A percentile compares a stretch with the other conserved stretches of the same genome.
Evolutionary conservation across 192 early-diverging fungal species (phyloP).

Genomic region (Rhizophagus clarus): DNA sequence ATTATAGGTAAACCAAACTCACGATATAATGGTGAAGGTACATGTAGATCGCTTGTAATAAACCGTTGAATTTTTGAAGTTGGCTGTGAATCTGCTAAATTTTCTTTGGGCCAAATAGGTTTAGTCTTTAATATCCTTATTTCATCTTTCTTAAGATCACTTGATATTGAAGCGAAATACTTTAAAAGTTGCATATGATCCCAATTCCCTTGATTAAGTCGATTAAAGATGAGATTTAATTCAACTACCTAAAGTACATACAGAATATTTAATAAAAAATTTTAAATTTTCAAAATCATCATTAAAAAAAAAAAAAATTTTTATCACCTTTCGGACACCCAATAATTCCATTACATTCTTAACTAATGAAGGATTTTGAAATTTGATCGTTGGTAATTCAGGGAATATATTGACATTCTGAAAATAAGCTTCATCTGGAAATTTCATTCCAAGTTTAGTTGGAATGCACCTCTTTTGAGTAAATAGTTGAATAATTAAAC

Average conservation of each 20-base stretch:
- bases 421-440: slow-evolving; percentile 76
- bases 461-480: slow-evolving; percentile 61
- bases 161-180: slow-evolving; percentile 72
- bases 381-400: slow-evolving; percentile 73
- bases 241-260: not conserved
- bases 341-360: slow-evolving; percentile 58
- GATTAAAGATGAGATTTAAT: not conserved
- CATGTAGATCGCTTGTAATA: slow-evolving; percentile 65
- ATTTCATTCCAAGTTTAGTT: slow-evolving; percentile 67
- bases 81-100: not conserved
- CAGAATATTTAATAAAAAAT: too few species aligned
- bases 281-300: too few species aligned
- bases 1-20: slow-evolving; percentile 67
- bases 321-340: slow-evolving; percentile 71
- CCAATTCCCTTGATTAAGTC: slow-evolving; percentile 63
- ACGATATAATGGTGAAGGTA: slow-evolving; percentile 58
- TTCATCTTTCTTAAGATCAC: slow-evolving; percentile 58
- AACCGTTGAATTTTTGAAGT: slow-evolving; percentile 40
- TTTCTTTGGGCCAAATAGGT: slow-evolving; percentile 65
- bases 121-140: slow-evolving; percentile 57
- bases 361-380: slow-evolving; percentile 61
- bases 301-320: too few species aligned
- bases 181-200: slow-evolving; percentile 82
- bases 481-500: slow-evolving; percentile 36
- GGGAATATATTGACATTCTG: slow-evolving; percentile 75